These are phyloP conservation scores for Suillus decipiens DNA, from an alignment of 768 basidiomycete genomes.

Conservation along the genomic window DNA sequence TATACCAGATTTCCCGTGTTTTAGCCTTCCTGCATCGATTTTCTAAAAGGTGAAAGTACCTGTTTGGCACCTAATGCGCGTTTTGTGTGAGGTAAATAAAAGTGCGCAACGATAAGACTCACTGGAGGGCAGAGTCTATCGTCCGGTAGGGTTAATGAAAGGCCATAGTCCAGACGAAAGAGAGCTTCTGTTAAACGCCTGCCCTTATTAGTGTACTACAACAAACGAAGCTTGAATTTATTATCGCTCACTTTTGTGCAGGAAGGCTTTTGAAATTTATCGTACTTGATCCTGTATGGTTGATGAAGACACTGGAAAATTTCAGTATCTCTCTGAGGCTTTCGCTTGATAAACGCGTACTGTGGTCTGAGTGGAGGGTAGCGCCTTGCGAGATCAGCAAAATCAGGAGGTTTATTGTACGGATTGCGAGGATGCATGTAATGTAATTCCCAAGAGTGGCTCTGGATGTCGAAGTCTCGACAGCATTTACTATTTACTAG, in stretches of 20 bases:
- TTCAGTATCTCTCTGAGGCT: not conserved
- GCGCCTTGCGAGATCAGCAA: conserved; percentile 51
- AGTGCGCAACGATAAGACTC: conserved; percentile 22
- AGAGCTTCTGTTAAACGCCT: conserved; percentile 83
- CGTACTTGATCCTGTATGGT: conserved; percentile 33
- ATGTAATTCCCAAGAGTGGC: not conserved
- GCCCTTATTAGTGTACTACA: conserved; percentile 17
- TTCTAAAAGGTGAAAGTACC: conserved; percentile 38
- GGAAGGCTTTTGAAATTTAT: conserved; percentile 78
- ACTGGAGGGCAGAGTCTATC: conserved; percentile 90
- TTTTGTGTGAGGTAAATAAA: not conserved
- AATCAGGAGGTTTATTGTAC: conserved; percentile 56
- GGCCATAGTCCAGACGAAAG: conserved; percentile 69
- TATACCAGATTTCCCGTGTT: not conserved
- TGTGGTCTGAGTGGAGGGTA: conserved; percentile 58
- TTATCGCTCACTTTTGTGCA: conserved; percentile 59
- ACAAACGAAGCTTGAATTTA: conserved; percentile 3
- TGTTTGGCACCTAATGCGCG: conserved; percentile 62
- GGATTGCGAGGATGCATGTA: conserved; percentile 52
- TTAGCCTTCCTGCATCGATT: not conserved
- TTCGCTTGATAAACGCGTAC: conserved; percentile 38
- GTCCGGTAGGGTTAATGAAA: conserved; percentile 60
- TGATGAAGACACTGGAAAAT: conserved; percentile 27
- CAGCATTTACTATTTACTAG: too few species aligned
- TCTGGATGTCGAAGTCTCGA: too few species aligned